Percentiles rank a stretch among this genome's conserved stretches.
phyloP scores from a whole-genome alignment of 345 rosid species.

The Rhodamnia argentea region DNA sequence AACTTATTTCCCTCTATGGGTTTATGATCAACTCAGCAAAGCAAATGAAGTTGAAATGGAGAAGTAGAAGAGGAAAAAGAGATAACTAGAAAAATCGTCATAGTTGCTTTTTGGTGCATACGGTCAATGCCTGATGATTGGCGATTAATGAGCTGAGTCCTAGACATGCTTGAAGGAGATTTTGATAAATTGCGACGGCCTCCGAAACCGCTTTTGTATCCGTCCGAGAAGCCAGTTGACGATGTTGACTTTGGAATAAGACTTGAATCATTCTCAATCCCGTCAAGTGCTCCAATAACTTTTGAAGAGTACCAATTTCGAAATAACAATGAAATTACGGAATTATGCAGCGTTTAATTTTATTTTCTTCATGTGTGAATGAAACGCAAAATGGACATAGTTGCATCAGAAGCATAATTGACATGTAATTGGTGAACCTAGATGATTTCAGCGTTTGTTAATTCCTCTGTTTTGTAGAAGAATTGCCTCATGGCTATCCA shows the following conservation, averaged over 20 bases:
- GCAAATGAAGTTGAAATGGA: not conserved
- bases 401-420: not conserved
- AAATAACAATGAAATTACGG: no score
- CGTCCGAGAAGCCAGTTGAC: not conserved
- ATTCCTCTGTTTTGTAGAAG: not conserved
- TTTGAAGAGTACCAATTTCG: not conserved
- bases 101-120: not conserved
- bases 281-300: not conserved
- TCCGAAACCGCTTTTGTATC: not conserved
- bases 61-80: not conserved
- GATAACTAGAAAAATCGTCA: not conserved
- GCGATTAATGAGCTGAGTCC: not conserved
- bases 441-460: not conserved
- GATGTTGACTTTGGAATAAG: not conserved
- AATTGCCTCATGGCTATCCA: not conserved
- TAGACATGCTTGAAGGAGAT: not conserved
- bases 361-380: not conserved
- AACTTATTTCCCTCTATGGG: not conserved
- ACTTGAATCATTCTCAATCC: not conserved
- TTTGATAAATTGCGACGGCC: not conserved
- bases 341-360: no score
- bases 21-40: not conserved
- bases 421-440: not conserved
- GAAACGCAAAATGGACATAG: not conserved
- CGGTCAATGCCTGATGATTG: not conserved